Percentiles rank a stretch among this genome's conserved stretches.
Evolutionary conservation across 2,329 filamentous ascomycete genomes (phyloP).

Genomic region (Colletotrichum endophyticum): DNA sequence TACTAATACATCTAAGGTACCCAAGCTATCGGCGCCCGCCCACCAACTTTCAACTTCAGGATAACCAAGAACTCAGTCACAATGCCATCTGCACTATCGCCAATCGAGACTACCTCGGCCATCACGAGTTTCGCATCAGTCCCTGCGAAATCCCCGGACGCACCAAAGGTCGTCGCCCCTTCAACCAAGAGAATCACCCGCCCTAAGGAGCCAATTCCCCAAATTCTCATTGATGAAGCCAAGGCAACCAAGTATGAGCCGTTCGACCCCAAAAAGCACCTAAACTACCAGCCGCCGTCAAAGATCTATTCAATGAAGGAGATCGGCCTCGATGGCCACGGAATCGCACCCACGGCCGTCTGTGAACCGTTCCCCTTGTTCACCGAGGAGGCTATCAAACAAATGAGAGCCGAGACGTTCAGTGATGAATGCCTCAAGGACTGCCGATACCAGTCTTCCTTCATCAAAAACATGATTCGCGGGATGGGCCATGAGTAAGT

Average conservation of each 20-base stretch:
- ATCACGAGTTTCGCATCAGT: background rate
- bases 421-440: slow-evolving; percentile 60
- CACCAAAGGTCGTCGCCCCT: background rate
- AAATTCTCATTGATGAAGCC: background rate
- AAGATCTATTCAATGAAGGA: slow-evolving; percentile 66
- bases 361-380: slow-evolving; percentile 71
- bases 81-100: background rate
- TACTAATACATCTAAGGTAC: background rate
- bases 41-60: background rate
- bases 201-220: background rate
- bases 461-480: slow-evolving; percentile 61
- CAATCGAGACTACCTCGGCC: background rate
- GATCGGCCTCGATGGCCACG: slow-evolving; percentile 60
- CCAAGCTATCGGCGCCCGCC: background rate
- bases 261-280: background rate
- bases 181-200: background rate
- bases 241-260: background rate
- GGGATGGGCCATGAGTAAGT: slow-evolving; percentile 51
- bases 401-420: slow-evolving; percentile 67
- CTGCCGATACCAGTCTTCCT: slow-evolving; percentile 53
- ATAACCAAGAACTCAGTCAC: background rate
- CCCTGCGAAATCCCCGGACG: background rate
- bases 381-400: slow-evolving; percentile 62
- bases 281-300: slow-evolving; percentile 50
- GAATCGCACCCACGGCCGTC: slow-evolving; percentile 67